phyloP scores from a whole-genome alignment of 2,329 filamentous ascomycete genomes.

The Alternaria sp. region DNA sequence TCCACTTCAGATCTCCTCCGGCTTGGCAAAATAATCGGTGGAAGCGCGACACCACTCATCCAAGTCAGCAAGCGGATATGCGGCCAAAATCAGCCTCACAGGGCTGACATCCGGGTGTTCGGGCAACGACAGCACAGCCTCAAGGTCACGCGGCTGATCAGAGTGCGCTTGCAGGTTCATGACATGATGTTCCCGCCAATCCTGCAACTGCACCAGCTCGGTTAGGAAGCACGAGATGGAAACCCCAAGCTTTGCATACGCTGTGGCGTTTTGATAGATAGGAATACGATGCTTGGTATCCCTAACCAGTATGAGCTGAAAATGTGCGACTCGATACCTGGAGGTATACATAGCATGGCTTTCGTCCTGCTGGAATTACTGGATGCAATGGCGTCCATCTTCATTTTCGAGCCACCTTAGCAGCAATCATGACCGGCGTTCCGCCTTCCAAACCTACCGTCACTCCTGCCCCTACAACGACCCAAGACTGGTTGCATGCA shows the following conservation, averaged over 20 bases:
- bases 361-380: neutral
- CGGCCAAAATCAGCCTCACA: neutral
- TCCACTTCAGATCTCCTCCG: neutral
- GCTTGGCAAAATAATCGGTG: neutral
- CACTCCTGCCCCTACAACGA: neutral
- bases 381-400: neutral
- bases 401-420: neutral
- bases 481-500: neutral
- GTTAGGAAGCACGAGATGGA: neutral
- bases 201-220: neutral
- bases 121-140: neutral
- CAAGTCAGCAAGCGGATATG: neutral
- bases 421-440: neutral
- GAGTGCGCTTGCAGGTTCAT: neutral
- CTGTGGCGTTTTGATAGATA: neutral
- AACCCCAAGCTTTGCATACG: slow-evolving; percentile 1
- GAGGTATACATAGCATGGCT: neutral
- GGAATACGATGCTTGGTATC: slow-evolving; percentile 3
- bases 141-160: slow-evolving; percentile 3
- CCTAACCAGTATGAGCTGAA: neutral
- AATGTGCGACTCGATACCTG: neutral
- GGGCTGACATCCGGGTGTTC: neutral
- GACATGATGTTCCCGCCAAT: neutral
- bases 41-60: neutral
- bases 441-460: neutral